Base-by-base conservation (phyloP, 208 protist species). In the Leishmania braziliensis region DNA sequence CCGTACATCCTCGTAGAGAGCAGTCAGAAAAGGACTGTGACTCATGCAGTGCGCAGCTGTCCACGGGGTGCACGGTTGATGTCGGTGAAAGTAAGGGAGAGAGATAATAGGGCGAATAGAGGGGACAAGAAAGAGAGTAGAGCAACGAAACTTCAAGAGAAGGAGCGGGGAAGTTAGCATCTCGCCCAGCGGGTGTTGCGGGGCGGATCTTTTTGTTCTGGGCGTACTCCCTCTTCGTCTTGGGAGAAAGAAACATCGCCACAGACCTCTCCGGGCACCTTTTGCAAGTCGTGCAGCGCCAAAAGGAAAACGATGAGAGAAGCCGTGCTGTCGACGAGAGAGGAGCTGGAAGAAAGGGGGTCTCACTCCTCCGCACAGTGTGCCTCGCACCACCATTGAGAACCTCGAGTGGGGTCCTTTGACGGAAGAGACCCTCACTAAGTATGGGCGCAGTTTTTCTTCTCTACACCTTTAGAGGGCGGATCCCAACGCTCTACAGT, bases 1-100 rank as follows among this genome's bases (percentile, higher is more conserved):
- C 46, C 63, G 54, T 43, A 93, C 87, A 60, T 93, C 90, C 2
- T 80, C 66, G 23, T 69, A 73, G 46, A 86, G 74, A 1, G 82
- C 82, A 29, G 63, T 39, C 0, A 82, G 5, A 23, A 86, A 86
- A 8, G 82, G 77, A 12, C 43, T 63, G 58, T 71, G 36, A 20
- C 5, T 39, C 46, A 63, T 75, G 9, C 4, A 39, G 23, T 43
- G 53, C 56, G 56, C 46, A 8, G 20, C 46, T 51, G 69, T 54
- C 69, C 33, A 26, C 46, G 18, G 10, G 46, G 18, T 29, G 69
- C 10, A 51, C 46, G 9, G 23, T 54, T 54, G 43, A 73, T 54
- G 69, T 33, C 46, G 12, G 20, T 48, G 8, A 48, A 33, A 12
- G 20, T 48, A 51, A 53, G 48, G 39, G 26, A 33, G 9, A 20